Percentiles rank a stretch among this genome's conserved stretches.
Evolutionary conservation across 2,329 filamentous ascomycete species (phyloP).

Genomic region (Emmonsiellopsis sp.): DNA sequence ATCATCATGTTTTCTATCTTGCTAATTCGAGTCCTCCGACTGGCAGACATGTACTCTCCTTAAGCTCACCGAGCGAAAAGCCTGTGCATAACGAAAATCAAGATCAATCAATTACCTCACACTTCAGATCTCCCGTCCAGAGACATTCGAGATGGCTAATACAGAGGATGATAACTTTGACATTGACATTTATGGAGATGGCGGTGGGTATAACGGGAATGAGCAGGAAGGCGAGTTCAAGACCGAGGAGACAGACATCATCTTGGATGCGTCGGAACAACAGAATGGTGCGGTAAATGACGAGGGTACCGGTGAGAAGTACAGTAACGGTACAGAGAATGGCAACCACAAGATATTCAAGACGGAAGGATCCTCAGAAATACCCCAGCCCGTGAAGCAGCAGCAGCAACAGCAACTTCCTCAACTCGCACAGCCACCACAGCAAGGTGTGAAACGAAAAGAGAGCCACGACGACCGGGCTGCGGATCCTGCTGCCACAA

Average conservation of each 20-base stretch:
- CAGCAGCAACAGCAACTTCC: constrained; percentile 18
- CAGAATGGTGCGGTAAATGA: constrained; percentile 16
- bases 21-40: constrained; percentile 29
- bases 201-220: constrained; percentile 36
- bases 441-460: constrained; percentile 55
- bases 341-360: constrained; percentile 15
- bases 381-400: constrained; percentile 11
- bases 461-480: constrained; percentile 46
- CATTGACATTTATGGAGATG: constrained; percentile 61
- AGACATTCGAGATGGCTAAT: constrained; percentile 30
- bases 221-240: constrained; percentile 38
- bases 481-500: constrained; percentile 50
- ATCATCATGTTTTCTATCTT: constrained; percentile 15
- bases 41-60: constrained; percentile 36
- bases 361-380: constrained; percentile 13
- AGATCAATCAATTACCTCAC: constrained; percentile 21
- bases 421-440: constrained; percentile 35
- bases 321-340: constrained; percentile 19
- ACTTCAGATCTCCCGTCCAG: constrained; percentile 2
- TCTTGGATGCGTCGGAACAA: constrained; percentile 28
- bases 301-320: constrained; percentile 14
- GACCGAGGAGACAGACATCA: constrained; percentile 30
- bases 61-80: constrained; percentile 22
- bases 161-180: constrained; percentile 61
- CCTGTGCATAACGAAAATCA: constrained; percentile 31